Evolutionary conservation across 2,329 filamentous ascomycete species (phyloP).

Genomic region (Aspergillus ochraceoroseus): DNA sequence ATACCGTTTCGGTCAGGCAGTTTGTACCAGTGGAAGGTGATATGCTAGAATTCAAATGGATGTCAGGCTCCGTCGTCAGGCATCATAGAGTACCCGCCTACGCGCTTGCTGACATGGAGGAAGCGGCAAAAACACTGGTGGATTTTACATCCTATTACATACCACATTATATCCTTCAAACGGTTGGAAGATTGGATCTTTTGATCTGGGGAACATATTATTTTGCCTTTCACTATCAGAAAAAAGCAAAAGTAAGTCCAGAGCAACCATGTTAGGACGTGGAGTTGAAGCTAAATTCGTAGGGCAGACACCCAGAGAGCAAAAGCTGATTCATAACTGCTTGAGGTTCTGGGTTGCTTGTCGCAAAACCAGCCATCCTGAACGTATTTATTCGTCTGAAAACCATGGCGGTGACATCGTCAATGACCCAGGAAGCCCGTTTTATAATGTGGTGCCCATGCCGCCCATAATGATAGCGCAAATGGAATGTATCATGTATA

Average conservation of each 20-base stretch:
- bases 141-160: conserved; percentile 10
- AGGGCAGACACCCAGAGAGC: conserved; percentile 7
- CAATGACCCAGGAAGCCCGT: conserved; percentile 8
- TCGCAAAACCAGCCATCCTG: conserved; percentile 12
- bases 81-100: conserved; percentile 10
- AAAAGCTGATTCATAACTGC: conserved; percentile 9
- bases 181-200: conserved; percentile 9
- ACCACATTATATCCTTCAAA: conserved; percentile 7
- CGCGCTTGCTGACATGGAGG: conserved; percentile 10
- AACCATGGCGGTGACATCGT: conserved; percentile 4
- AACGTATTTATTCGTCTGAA: conserved; percentile 9
- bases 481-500: conserved; percentile 17
- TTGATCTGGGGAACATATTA: conserved; percentile 13
- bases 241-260: conserved; percentile 13
- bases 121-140: conserved; percentile 5
- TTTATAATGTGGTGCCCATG: conserved; percentile 10
- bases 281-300: conserved; percentile 4
- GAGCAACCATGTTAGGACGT: not conserved
- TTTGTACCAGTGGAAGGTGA: conserved; percentile 10
- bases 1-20: conserved; percentile 9
- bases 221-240: conserved; percentile 12
- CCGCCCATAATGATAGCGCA: conserved; percentile 13
- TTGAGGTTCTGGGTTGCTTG: conserved; percentile 13
- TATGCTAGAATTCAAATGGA: conserved; percentile 12
- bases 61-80: conserved; percentile 1